Evolutionary conservation across 2,329 filamentous ascomycete genomes (phyloP).

Genomic region (Parascedosporium putredinis): DNA sequence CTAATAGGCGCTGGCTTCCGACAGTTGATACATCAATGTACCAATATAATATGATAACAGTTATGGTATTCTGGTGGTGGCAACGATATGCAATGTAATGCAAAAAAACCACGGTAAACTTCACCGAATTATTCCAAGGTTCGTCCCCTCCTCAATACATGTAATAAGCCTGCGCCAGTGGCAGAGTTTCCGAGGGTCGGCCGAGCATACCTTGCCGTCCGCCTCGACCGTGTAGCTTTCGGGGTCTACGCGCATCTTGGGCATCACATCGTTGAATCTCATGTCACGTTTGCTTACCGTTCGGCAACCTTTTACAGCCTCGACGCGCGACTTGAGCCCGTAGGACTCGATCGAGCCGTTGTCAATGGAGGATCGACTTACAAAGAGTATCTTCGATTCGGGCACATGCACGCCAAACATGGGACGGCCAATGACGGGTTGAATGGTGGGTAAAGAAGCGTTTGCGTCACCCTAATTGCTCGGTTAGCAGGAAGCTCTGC

Average conservation of each 20-base stretch:
- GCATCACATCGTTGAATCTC: constrained; percentile 77
- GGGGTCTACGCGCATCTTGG: constrained; percentile 82
- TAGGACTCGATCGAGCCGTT: constrained; percentile 61
- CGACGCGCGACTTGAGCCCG: constrained; percentile 66
- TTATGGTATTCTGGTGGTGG: too few relatives aligned
- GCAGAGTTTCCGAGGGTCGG: constrained; percentile 63
- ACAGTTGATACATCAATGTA: too few relatives aligned
- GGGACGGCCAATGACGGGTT: constrained; percentile 72
- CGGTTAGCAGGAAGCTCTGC: too few relatives aligned
- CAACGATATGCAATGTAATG: not conserved
- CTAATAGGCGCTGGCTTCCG: too few relatives aligned
- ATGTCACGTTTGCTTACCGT: constrained; percentile 74
- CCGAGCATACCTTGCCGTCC: constrained; percentile 63
- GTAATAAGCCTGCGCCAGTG: constrained; percentile 67
- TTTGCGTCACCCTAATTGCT: constrained; percentile 60
- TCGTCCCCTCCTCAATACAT: constrained; percentile 46
- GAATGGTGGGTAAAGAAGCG: constrained; percentile 76
- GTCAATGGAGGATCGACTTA: constrained; percentile 61
- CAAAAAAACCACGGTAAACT: too few relatives aligned
- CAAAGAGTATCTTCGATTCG: constrained; percentile 67
- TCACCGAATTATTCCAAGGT: too few relatives aligned
- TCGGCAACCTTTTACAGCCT: constrained; percentile 68
- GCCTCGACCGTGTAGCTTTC: constrained; percentile 84
- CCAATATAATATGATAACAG: too few relatives aligned
- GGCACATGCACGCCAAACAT: constrained; percentile 77